phyloP scores from a whole-genome alignment of 2,329 filamentous ascomycete genomes.

The Apiospora kogelbergensis region DNA sequence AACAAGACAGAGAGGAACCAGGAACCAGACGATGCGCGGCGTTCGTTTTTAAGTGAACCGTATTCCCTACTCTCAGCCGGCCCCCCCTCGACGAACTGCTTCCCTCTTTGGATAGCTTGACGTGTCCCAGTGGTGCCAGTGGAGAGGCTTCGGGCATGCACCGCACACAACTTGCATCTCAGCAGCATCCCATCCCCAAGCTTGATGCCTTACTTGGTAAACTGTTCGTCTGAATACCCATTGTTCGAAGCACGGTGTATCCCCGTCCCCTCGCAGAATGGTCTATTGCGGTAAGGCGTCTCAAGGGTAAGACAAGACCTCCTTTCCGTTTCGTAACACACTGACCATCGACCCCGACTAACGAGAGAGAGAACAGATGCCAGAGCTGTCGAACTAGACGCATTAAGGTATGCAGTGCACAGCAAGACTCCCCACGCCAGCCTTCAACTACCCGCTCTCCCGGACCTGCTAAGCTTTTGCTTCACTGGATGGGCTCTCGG shows the following conservation, averaged over 20 bases:
- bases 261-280: slow-evolving; percentile 36
- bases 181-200: slow-evolving; percentile 11
- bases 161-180: slow-evolving; percentile 19
- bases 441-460: slow-evolving; percentile 8
- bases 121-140: slow-evolving; percentile 19
- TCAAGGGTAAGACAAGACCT: slow-evolving; percentile 34
- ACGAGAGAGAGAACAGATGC: slow-evolving; percentile 30
- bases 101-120: slow-evolving; percentile 19
- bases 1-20: not conserved
- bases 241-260: not conserved
- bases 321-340: not conserved
- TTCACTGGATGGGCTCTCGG: not conserved
- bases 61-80: not conserved
- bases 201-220: slow-evolving; percentile 16
- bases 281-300: slow-evolving; percentile 59
- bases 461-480: not conserved
- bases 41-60: not conserved
- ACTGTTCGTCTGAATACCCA: slow-evolving; percentile 13
- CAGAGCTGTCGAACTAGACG: slow-evolving; percentile 53
- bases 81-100: slow-evolving; percentile 9
- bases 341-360: not conserved
- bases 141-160: slow-evolving; percentile 21
- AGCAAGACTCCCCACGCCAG: slow-evolving; percentile 4
- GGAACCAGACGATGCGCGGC: not conserved
- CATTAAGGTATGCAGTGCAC: slow-evolving; percentile 48